Evolutionary conservation across 208 protist species (phyloP).

Genomic region (Wallacemonas sp.): DNA sequence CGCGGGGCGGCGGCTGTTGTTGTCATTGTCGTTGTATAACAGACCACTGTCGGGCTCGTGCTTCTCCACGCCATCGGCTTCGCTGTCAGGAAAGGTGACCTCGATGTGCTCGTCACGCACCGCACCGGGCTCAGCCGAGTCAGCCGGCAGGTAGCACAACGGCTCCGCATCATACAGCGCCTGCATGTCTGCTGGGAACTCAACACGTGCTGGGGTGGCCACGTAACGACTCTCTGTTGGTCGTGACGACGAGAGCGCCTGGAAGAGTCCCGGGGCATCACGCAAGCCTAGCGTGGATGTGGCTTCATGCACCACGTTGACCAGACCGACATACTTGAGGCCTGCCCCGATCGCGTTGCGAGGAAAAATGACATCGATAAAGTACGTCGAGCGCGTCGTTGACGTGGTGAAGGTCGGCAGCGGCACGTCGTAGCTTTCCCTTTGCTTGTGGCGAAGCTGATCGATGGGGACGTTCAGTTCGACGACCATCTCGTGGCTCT

Average conservation of each 20-base stretch:
- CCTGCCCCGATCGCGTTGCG: background rate
- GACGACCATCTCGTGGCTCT: background rate
- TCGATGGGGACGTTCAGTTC: background rate
- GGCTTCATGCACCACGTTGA: conserved; percentile 9
- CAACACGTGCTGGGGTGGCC: background rate
- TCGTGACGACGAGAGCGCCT: background rate
- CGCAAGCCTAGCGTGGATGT: background rate
- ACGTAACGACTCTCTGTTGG: conserved; percentile 19
- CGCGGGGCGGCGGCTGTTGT: no score
- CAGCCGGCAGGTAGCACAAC: conserved; percentile 1
- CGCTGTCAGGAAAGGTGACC: no score
- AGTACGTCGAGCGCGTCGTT: conserved; percentile 18
- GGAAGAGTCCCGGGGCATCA: conserved; percentile 4
- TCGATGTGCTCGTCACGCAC: background rate
- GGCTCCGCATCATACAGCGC: conserved; percentile 2
- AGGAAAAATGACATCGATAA: conserved; percentile 5
- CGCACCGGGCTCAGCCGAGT: background rate
- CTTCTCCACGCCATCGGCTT: no score
- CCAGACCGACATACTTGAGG: conserved; percentile 14
- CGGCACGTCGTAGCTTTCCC: conserved; percentile 3
- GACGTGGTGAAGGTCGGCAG: conserved; percentile 24
- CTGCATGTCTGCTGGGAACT: conserved; percentile 3
- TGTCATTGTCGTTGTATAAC: no score
- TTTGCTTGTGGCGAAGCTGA: background rate
- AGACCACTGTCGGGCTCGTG: no score